phyloP scores from a whole-genome alignment of 2,329 filamentous ascomycete genomes.

The Alternaria ventricosa region DNA sequence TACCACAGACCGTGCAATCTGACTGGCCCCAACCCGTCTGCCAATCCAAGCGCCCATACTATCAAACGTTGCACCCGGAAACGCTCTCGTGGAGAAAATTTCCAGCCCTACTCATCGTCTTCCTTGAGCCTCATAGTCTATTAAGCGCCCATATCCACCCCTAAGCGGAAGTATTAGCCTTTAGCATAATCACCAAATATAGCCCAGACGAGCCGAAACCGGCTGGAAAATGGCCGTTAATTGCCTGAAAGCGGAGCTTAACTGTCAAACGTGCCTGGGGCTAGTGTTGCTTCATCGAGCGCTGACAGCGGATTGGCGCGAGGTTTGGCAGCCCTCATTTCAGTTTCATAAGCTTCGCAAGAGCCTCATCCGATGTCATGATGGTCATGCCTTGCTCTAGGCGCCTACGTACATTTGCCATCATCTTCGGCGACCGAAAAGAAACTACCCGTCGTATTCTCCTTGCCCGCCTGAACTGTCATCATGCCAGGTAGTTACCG shows the following conservation, averaged over 20 bases:
- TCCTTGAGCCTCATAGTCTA: constrained; percentile 40
- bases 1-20: constrained; percentile 8
- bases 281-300: constrained; percentile 20
- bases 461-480: constrained; percentile 1
- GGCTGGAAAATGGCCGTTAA: constrained; percentile 38
- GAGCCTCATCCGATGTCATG: constrained; percentile 28
- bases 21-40: constrained; percentile 31
- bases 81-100: constrained; percentile 31
- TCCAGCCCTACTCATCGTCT: constrained; percentile 17
- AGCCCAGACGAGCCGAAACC: constrained; percentile 34
- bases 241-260: constrained; percentile 28
- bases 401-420: constrained; percentile 31
- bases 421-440: constrained; percentile 7
- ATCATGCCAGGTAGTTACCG: constrained; percentile 13
- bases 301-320: constrained; percentile 22
- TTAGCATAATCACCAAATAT: constrained; percentile 40
- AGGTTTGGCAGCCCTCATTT: constrained; percentile 20
- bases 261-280: constrained; percentile 28
- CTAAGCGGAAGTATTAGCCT: constrained; percentile 32
- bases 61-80: constrained; percentile 36
- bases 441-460: not conserved
- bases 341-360: constrained; percentile 17
- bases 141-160: constrained; percentile 38
- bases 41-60: constrained; percentile 41
- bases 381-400: constrained; percentile 30